Evolutionary conservation across 2,329 filamentous ascomycete genomes (phyloP).

Genomic region (Aspergillus pseudoviridinutans): DNA sequence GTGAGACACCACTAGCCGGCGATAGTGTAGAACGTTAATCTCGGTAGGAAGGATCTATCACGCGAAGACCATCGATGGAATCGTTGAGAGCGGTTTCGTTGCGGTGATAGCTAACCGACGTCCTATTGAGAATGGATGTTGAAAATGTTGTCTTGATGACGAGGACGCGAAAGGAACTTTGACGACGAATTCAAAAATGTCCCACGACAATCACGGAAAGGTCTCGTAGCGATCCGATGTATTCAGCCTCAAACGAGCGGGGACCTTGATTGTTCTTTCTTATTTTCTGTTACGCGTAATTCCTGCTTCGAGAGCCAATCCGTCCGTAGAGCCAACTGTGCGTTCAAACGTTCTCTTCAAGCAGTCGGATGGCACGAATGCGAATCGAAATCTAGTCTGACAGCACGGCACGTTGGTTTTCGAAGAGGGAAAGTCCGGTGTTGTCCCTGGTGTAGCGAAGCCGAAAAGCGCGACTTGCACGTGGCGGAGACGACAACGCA

Average conservation of each 20-base stretch:
- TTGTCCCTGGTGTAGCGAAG: constrained; percentile 20
- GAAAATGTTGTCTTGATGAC: background rate
- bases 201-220: background rate
- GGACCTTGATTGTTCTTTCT: background rate
- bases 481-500: constrained; percentile 15
- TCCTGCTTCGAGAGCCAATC: constrained; percentile 9
- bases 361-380: constrained; percentile 4
- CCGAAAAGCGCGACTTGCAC: constrained; percentile 25
- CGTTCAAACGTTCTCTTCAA: constrained; percentile 3
- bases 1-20: constrained; percentile 6
- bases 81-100: constrained; percentile 4
- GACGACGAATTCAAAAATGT: background rate
- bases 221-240: constrained; percentile 1
- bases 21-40: constrained; percentile 3
- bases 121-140: constrained; percentile 4
- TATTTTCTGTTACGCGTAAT: constrained; percentile 1
- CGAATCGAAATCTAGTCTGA: constrained; percentile 7
- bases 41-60: constrained; percentile 14
- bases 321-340: constrained; percentile 10
- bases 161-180: constrained; percentile 8
- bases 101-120: constrained; percentile 9
- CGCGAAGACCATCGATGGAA: constrained; percentile 24
- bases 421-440: constrained; percentile 5
- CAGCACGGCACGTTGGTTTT: constrained; percentile 1
- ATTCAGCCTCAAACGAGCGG: constrained; percentile 1